phyloP scores from a whole-genome alignment of 257 asterid species.

The Solanum neorickii region DNA sequence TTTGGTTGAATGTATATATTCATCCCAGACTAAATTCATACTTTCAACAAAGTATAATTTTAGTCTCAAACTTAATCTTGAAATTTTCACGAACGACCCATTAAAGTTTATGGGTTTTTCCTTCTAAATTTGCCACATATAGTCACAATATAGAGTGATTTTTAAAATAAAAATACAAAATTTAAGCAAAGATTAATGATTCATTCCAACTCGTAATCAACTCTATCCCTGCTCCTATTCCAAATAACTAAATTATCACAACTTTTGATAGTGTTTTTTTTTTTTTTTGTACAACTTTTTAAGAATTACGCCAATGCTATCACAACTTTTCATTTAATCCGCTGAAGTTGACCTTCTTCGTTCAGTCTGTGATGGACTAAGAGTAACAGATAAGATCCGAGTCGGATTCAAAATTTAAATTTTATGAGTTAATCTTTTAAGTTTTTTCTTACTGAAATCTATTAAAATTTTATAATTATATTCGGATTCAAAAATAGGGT shows the following conservation, averaged over 20 bases:
- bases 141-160: neutral
- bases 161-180: neutral
- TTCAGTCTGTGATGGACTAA: neutral
- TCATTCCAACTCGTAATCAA: neutral
- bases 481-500: neutral
- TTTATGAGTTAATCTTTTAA: neutral
- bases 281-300: neutral
- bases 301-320: neutral
- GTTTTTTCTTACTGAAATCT: neutral
- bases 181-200: neutral
- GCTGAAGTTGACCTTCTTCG: neutral
- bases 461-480: neutral
- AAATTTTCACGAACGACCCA: neutral
- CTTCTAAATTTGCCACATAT: neutral
- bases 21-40: too few relatives aligned
- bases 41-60: neutral
- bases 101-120: neutral
- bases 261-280: neutral
- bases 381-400: neutral
- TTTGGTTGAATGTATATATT: too few relatives aligned
- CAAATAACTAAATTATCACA: neutral
- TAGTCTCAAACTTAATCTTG: neutral
- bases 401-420: neutral
- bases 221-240: neutral
- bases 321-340: neutral